Conservation (phyloP, 2,329 filamentous ascomycete genomes). For the Colletotrichum nymphaeae region DNA sequence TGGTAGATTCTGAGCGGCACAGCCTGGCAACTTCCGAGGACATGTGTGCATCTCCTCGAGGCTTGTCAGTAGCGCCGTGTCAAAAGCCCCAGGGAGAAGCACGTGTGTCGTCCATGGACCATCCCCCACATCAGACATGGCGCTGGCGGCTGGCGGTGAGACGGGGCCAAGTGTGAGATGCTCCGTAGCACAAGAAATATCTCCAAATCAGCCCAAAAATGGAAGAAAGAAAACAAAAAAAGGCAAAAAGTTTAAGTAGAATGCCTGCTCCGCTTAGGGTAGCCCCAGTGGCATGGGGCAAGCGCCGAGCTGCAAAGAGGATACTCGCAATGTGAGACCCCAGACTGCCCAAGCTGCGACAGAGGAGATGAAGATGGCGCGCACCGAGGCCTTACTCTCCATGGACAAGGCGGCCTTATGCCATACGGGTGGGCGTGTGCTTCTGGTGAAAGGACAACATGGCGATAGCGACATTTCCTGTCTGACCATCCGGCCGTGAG, state of each 20-base stretch:
- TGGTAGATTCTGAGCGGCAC: slow-evolving; percentile 13
- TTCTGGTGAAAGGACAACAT: background rate
- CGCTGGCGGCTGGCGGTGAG: background rate
- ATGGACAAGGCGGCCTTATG: background rate
- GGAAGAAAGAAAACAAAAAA: background rate
- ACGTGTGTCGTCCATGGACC: slow-evolving; percentile 2
- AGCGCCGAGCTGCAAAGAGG: slow-evolving; percentile 20
- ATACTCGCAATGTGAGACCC: slow-evolving; percentile 1
- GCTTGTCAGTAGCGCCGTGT: background rate
- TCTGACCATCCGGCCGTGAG: background rate
- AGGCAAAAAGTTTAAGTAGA: background rate
- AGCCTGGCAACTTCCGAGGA: slow-evolving; percentile 19
- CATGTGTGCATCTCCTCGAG: slow-evolving; percentile 1
- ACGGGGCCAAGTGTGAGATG: background rate
- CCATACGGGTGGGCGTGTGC: background rate
- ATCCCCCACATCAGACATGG: slow-evolving; percentile 10
- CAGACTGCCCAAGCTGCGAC: background rate
- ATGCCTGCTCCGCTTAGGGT: background rate
- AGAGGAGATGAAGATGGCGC: slow-evolving; percentile 21
- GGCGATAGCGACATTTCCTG: background rate
- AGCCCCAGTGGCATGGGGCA: background rate
- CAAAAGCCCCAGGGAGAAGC: slow-evolving; percentile 8
- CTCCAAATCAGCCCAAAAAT: background rate
- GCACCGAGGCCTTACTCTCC: background rate
- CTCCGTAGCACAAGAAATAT: background rate